Evolutionary conservation across 2,329 filamentous ascomycete species (phyloP), one percentile per base, ranked within the genome.

Genomic region (Fusarium cyanostomum): DNA sequence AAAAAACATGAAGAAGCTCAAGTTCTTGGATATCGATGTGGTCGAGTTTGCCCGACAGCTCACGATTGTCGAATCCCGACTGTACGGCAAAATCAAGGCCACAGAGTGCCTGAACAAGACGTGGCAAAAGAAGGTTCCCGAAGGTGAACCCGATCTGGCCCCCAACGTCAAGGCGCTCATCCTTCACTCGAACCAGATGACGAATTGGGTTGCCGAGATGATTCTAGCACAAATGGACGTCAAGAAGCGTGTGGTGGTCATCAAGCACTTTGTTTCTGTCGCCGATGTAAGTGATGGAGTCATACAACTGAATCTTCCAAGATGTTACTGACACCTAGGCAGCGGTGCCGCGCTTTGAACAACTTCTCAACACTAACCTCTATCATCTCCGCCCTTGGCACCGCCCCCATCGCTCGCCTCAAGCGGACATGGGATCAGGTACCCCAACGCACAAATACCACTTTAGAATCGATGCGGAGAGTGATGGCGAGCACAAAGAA

Each of bases 191-290:
- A 99, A 99, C 73, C 94, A 98, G 77, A 89, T 99, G 82, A 99
- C 95, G 7, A 99, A 98, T 75, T 99, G 95, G 95, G 95, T 98
- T 46, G 95, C 95, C 27, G 94, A 98, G 77, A 98, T 99, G 95
- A 98, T 99, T 68, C 79, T 99, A 62, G 94, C 91, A 0, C 95
- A 99, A 77, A 86, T 89, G 70, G 95, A 99, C 74, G 92, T 97
- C 62, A 97, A 95, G 82, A 96, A 96, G 77, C 88, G 95, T 69
- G 94, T 98, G 24, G 91, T 96, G 30, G 95, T 99, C 39, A 97
- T 99, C 78, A 98, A 98, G 77, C 95, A 98, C 76, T 99, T 98
- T 79, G 93, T 99, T 59, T 87, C 92, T 33, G 93, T 99, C 59
- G 95, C 95, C 62, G 95, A 99, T 81, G 93, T 96, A 83, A 81